Evolutionary conservation across 306 rosid genomes (phyloP), one percentile per base, ranked within the genome.

Genomic region (Prunus dulcis): DNA sequence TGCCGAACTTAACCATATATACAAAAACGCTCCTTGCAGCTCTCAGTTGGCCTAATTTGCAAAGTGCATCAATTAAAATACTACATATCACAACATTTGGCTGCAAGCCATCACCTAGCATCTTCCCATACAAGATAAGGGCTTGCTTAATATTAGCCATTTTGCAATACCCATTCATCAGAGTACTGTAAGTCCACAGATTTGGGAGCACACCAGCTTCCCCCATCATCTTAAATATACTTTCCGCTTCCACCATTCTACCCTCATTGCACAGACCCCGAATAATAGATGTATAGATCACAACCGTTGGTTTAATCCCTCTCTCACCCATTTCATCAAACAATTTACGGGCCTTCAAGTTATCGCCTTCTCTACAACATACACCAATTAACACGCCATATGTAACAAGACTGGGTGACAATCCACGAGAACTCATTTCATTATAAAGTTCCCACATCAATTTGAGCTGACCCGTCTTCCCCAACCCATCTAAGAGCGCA

Each of bases 81-180:
- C 89, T 76, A 74, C 85, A 93, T 0, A 85, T 89, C 43, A 91
- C 89, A 66, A 79, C 88, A 61, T 93, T 65, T 68, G 87, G 93
- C 74, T 19, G 76, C 85, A 87, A 64, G n/a, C 91, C 90, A 19
- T 67, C 67, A 32, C 43, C 55, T 3, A 84, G 58, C 90, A 90
- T 75, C 38, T 79, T 70, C 72, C 25, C 63, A 78, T 83, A 93
- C 80, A 87, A 67, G 15, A 74, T 65, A 68, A 89, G 56, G 28
- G 79, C 91, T 45, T 73, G 75, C 74, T 69, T 81, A 34, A 79
- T 82, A 81, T 84, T 67, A 74, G 84, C 81, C 79, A 71, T 60
- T 81, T 86, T 89, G 83, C 83, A 78, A 72, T 93, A 88, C 57
- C 96, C 96, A 86, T 91, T 89, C 84, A 93, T 85, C 55, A 91